Percentiles rank a stretch among this genome's conserved stretches.
Conservation (phyloP, 2,329 filamentous ascomycete genomes). For the Atkinsonella texensis region DNA sequence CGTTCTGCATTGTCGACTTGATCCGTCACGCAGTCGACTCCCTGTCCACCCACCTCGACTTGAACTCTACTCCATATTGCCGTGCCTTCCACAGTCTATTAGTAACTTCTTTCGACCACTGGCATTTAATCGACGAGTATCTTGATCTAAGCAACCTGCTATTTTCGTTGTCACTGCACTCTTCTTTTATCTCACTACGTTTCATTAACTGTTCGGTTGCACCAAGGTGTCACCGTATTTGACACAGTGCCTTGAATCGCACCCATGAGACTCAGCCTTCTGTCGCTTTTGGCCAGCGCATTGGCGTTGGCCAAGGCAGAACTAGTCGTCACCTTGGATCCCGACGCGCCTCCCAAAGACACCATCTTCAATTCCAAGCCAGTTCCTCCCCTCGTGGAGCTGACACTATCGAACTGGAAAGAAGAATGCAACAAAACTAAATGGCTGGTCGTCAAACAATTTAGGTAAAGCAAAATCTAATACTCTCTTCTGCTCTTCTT, state of each 20-base stretch:
- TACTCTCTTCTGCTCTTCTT: conserved; percentile 1
- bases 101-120: not conserved
- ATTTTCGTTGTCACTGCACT: not conserved
- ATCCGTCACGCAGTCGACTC: not conserved
- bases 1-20: not conserved
- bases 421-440: conserved; percentile 41
- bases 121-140: not conserved
- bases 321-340: conserved; percentile 22
- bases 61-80: not conserved
- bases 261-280: conserved; percentile 22
- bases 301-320: conserved; percentile 22
- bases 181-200: not conserved
- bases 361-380: conserved; percentile 55
- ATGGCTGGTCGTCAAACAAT: conserved; percentile 50
- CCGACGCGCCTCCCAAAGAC: conserved; percentile 19
- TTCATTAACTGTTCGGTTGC: not conserved
- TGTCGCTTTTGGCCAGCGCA: conserved; percentile 34
- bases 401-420: conserved; percentile 46
- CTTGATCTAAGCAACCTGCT: not conserved
- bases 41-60: not conserved
- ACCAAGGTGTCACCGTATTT: not conserved
- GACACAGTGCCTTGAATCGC: conserved; percentile 4
- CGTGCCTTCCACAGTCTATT: not conserved
- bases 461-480: conserved; percentile 39
- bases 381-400: conserved; percentile 52